A percentile compares a stretch with the other conserved stretches of the same genome.
Evolutionary conservation across 257 asterid genomes (phyloP).

Genomic region (Salvia hispanica): DNA sequence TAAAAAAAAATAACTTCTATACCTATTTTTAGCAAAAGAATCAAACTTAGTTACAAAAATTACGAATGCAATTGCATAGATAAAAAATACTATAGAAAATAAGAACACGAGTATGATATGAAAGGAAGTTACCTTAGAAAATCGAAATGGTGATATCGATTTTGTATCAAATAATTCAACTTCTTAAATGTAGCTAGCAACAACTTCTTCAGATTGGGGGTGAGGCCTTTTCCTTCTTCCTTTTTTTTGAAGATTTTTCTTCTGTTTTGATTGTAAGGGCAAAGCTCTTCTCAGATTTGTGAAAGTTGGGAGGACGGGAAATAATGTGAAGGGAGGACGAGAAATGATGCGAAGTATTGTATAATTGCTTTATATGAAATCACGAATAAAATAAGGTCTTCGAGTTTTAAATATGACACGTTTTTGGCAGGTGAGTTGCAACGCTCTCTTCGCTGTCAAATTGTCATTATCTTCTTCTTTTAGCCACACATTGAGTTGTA

Average conservation of each 20-base stretch:
- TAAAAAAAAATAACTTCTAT: neutral
- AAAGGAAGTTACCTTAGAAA: neutral
- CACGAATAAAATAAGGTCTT: neutral
- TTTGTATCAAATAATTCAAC: no score
- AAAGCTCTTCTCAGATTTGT: neutral
- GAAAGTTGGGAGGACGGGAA: conserved; percentile 7
- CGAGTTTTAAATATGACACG: neutral
- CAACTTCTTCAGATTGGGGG: neutral
- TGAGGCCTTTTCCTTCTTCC: neutral
- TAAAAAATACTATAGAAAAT: neutral
- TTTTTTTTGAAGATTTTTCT: no score
- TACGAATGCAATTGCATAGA: neutral
- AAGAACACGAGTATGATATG: neutral
- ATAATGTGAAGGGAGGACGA: no score
- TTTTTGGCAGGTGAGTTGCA: neutral
- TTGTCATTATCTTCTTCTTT: neutral
- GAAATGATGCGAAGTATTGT: neutral
- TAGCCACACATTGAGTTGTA: neutral
- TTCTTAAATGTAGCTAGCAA: neutral
- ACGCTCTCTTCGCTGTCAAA: neutral
- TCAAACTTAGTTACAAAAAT: neutral
- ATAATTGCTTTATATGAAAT: neutral
- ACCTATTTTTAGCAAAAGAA: neutral
- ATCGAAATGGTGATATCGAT: neutral
- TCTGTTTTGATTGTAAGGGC: neutral